A percentile compares a stretch with the other conserved stretches of the same genome.
Conservation (phyloP, 1,284 basidiomycete genomes). For the Clitocybe nebularis region DNA sequence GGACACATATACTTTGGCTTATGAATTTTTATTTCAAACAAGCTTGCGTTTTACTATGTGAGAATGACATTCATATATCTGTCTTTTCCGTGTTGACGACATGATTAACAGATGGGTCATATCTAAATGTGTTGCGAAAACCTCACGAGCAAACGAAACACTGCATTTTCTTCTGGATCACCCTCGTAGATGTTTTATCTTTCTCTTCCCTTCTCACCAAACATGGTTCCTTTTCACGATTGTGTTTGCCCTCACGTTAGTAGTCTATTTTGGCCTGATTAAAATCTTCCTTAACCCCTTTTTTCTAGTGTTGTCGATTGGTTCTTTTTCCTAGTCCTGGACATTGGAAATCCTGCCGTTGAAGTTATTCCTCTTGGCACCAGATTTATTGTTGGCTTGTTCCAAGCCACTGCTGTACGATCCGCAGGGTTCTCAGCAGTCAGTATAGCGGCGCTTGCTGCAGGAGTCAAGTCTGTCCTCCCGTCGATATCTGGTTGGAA, state of each 20-base stretch:
- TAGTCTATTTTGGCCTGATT: slow-evolving; percentile 6
- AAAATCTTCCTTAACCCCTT: background rate
- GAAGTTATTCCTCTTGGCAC: slow-evolving; percentile 68
- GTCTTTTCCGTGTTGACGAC: background rate
- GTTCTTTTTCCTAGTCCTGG: slow-evolving; percentile 85
- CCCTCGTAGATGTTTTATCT: slow-evolving; percentile 93
- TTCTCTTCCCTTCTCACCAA: slow-evolving; percentile 93
- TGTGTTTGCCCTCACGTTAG: slow-evolving; percentile 66
- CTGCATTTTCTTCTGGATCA: slow-evolving; percentile 93
- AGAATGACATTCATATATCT: slow-evolving; percentile 18
- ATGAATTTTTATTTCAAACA: slow-evolving; percentile 5
- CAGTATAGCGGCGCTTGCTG: slow-evolving; percentile 67
- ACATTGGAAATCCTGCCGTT: slow-evolving; percentile 78
- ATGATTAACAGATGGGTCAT: slow-evolving; percentile 65
- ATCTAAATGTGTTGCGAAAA: slow-evolving; percentile 56
- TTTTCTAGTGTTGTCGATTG: slow-evolving; percentile 71
- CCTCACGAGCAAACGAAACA: slow-evolving; percentile 72
- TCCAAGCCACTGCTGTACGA: slow-evolving; percentile 80
- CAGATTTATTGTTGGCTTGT: slow-evolving; percentile 59
- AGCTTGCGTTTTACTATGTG: slow-evolving; percentile 69
- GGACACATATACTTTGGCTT: background rate
- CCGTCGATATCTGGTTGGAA: too few relatives aligned
- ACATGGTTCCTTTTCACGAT: slow-evolving; percentile 88
- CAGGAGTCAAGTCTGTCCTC: slow-evolving; percentile 73
- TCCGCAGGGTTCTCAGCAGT: slow-evolving; percentile 87